Evolutionary conservation across 73 alveolate genomes (phyloP).

Genomic region (Effrenium voratum): DNA sequence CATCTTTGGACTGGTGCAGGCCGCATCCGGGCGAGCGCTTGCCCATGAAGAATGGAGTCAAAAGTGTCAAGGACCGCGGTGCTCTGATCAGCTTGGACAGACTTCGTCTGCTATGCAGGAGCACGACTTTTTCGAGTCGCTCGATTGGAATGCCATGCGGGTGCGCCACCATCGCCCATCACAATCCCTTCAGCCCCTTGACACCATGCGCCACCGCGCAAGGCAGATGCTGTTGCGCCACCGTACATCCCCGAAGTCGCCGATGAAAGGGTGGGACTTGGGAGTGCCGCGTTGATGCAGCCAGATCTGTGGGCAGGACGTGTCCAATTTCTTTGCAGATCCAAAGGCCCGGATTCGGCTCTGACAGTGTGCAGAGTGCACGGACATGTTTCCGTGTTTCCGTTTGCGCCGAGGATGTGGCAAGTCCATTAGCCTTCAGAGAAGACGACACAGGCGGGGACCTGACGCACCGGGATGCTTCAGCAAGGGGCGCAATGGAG

Average conservation of each 20-base stretch:
- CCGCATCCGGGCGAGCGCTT: constrained; percentile 78
- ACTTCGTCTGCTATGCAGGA: constrained; percentile 22
- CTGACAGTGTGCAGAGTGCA: too few relatives aligned
- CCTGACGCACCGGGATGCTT: neutral
- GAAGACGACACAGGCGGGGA: constrained; percentile 32
- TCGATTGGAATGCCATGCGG: constrained; percentile 73
- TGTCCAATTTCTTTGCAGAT: constrained; percentile 80
- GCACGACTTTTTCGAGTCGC: constrained; percentile 64
- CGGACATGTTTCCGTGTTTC: too few relatives aligned
- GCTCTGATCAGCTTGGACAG: neutral
- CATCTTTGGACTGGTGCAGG: neutral
- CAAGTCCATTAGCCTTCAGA: neutral
- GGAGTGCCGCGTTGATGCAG: too few relatives aligned
- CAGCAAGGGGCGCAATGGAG: neutral
- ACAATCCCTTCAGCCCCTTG: neutral
- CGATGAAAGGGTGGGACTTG: constrained; percentile 31
- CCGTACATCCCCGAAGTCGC: constrained; percentile 63
- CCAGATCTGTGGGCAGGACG: neutral
- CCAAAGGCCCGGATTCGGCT: constrained; percentile 30
- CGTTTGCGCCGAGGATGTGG: constrained; percentile 4
- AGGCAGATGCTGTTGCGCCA: constrained; percentile 31
- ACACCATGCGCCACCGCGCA: neutral
- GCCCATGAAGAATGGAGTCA: constrained; percentile 71
- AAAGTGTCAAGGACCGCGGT: neutral
- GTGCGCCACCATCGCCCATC: neutral